Percentiles rank a stretch among this genome's conserved stretches.
These are phyloP conservation scores for Suillus cothurnatus DNA, from an alignment of 768 basidiomycete species.

Conservation along the genomic window DNA sequence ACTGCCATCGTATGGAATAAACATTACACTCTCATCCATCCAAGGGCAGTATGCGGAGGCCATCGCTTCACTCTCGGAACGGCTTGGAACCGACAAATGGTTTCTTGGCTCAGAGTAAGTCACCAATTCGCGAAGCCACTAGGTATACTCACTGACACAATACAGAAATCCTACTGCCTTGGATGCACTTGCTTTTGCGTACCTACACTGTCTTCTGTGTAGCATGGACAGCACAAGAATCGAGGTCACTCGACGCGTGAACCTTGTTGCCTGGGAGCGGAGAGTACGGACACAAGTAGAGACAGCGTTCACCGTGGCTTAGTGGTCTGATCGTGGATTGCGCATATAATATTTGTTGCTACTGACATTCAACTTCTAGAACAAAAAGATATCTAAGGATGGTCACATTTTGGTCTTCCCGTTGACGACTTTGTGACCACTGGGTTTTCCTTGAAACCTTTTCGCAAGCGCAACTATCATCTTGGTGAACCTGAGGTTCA, in stretches of 20 bases:
- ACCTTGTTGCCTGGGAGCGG: slow-evolving; percentile 81
- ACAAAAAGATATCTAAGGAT: background rate
- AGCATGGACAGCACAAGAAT: slow-evolving; percentile 47
- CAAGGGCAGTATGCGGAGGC: slow-evolving; percentile 69
- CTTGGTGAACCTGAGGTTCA: slow-evolving; percentile 62
- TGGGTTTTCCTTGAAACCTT: slow-evolving; percentile 47
- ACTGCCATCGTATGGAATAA: slow-evolving; percentile 61
- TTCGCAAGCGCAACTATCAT: slow-evolving; percentile 70
- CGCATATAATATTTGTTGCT: background rate
- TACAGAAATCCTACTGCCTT: slow-evolving; percentile 73
- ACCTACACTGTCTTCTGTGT: slow-evolving; percentile 67
- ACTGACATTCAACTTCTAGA: background rate
- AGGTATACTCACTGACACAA: slow-evolving; percentile 8
- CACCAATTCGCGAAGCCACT: slow-evolving; percentile 4
- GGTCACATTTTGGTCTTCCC: slow-evolving; percentile 19
- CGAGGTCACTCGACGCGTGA: slow-evolving; percentile 70
- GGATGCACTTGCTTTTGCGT: slow-evolving; percentile 83
- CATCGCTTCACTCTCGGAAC: slow-evolving; percentile 69
- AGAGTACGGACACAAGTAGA: slow-evolving; percentile 62
- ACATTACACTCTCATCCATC: slow-evolving; percentile 52
- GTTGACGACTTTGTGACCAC: slow-evolving; percentile 17
- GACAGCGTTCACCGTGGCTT: slow-evolving; percentile 44
- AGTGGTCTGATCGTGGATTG: background rate
- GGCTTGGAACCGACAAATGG: slow-evolving; percentile 79
- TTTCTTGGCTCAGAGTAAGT: slow-evolving; percentile 74